Evolutionary conservation across 1,284 basidiomycete genomes (phyloP).

Genomic region (Somion occarium): DNA sequence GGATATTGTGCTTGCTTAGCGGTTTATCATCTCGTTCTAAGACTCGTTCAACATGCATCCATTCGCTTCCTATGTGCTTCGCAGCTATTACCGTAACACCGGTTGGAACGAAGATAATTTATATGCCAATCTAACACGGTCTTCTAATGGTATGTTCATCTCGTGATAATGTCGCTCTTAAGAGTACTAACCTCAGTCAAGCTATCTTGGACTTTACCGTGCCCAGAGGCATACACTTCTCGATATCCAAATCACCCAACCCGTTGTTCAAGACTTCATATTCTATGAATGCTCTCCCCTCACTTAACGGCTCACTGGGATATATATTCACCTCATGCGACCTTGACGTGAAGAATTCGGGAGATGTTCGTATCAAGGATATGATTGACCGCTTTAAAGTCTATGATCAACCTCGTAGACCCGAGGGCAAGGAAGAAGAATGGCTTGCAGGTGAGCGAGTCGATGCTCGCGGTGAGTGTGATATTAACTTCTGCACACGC

Average conservation of each 20-base stretch:
- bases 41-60: constrained; percentile 79
- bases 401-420: constrained; percentile 71
- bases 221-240: constrained; percentile 74
- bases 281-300: constrained; percentile 88
- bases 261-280: constrained; percentile 88
- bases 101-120: constrained; percentile 97
- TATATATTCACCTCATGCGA: constrained; percentile 91
- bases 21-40: no score
- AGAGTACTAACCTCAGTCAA: no score
- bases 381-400: constrained; percentile 84
- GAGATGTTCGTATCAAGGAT: constrained; percentile 80
- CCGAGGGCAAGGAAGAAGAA: constrained; percentile 71
- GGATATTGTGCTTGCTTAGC: no score
- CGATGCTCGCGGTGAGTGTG: constrained; percentile 66
- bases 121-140: constrained; percentile 86
- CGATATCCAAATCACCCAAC: constrained; percentile 87
- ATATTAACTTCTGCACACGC: background rate
- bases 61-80: constrained; percentile 84
- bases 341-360: constrained; percentile 66
- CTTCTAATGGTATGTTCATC: constrained; percentile 76
- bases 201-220: constrained; percentile 84
- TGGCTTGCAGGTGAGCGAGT: constrained; percentile 77
- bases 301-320: constrained; percentile 87
- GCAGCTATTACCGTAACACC: constrained; percentile 85
- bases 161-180: constrained; percentile 10